A percentile compares a stretch with the other conserved stretches of the same genome.
These are phyloP conservation scores for Plantago coronopus DNA, from an alignment of 305 asterid species.

Conservation along the genomic window DNA sequence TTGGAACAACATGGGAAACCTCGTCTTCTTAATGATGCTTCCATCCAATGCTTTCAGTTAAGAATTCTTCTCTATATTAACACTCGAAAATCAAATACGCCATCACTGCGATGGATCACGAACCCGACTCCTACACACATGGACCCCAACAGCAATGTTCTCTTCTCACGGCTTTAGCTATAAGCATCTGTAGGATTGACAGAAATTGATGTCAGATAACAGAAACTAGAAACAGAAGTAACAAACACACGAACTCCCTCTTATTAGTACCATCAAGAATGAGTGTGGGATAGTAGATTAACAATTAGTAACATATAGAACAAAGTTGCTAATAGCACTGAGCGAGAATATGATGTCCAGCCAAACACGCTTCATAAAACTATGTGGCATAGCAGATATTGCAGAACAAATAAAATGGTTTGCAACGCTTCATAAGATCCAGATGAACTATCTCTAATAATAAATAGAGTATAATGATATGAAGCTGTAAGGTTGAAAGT, in stretches of 20 bases:
- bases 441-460: too few species aligned
- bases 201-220: conserved; percentile 19
- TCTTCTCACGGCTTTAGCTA: conserved; percentile 30
- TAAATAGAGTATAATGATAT: too few species aligned
- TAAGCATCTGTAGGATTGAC: conserved; percentile 37
- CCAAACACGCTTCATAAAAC: too few species aligned
- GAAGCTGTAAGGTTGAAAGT: too few species aligned
- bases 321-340: too few species aligned
- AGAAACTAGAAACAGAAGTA: conserved; percentile 2
- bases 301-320: too few species aligned
- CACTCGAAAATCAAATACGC: background rate
- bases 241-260: background rate
- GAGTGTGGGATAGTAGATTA: background rate
- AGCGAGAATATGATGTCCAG: too few species aligned
- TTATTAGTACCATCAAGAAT: background rate
- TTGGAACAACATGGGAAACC: too few species aligned
- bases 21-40: too few species aligned
- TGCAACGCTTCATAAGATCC: too few species aligned
- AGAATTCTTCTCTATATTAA: background rate
- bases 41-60: background rate
- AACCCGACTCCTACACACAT: background rate
- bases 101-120: background rate
- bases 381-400: too few species aligned
- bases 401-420: too few species aligned
- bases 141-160: conserved; percentile 13